These are phyloP conservation scores for Barnettozyma californica DNA, from an alignment of 805 yeast genomes.

Conservation along the genomic window DNA sequence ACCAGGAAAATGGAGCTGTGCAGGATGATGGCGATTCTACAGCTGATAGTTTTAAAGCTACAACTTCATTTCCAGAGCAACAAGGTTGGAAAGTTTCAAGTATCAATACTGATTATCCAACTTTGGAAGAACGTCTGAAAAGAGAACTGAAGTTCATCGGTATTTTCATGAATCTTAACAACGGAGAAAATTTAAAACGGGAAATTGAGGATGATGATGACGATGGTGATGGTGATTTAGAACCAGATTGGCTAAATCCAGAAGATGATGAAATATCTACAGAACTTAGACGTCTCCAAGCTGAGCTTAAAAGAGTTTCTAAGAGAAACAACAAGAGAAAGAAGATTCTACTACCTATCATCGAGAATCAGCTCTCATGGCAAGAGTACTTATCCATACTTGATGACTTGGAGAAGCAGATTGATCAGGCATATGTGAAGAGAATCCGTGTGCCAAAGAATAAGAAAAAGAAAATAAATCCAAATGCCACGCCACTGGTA, in stretches of 20 bases:
- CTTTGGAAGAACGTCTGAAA: constrained; percentile 82
- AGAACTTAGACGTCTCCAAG: constrained; percentile 72
- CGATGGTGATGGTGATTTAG: constrained; percentile 23
- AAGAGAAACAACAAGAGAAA: constrained; percentile 64
- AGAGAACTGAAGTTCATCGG: constrained; percentile 89
- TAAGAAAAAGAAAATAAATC: constrained; percentile 32
- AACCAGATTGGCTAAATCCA: constrained; percentile 61
- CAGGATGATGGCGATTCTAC: constrained; percentile 26
- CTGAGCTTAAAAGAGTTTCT: constrained; percentile 55
- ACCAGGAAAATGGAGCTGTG: constrained; percentile 15
- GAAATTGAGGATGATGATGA: constrained; percentile 14
- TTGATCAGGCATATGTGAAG: constrained; percentile 87
- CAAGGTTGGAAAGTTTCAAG: constrained; percentile 44
- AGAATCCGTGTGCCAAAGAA: constrained; percentile 67
- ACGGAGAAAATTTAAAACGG: constrained; percentile 23
- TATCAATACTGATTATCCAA: constrained; percentile 57
- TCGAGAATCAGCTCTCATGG: constrained; percentile 89
- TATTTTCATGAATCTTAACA: constrained; percentile 59
- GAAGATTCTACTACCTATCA: constrained; percentile 56
- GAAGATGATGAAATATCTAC: constrained; percentile 94
- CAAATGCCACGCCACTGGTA: constrained; percentile 29
- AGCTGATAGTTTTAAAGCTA: constrained; percentile 23
- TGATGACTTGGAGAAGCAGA: constrained; percentile 94
- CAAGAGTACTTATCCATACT: constrained; percentile 87
- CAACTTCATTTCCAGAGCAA: constrained; percentile 33